Evolutionary conservation across 2,329 filamentous ascomycete genomes (phyloP).

Genomic region (Daldinia sp.): DNA sequence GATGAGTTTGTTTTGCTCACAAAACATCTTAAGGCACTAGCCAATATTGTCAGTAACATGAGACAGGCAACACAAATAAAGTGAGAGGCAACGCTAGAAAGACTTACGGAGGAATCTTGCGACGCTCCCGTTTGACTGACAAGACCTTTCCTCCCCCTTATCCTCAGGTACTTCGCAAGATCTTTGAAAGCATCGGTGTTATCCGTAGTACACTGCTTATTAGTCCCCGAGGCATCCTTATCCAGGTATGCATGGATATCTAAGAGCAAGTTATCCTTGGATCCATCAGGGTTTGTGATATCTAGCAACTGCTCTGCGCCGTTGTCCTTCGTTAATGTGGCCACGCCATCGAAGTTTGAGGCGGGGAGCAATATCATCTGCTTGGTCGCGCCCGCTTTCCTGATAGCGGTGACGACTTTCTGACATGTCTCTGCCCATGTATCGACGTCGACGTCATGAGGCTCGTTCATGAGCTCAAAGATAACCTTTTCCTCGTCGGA

Average conservation of each 20-base stretch:
- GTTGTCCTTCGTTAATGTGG: slow-evolving; percentile 61
- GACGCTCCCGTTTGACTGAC: slow-evolving; percentile 67
- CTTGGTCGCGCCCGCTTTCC: slow-evolving; percentile 69
- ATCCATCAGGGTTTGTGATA: slow-evolving; percentile 70
- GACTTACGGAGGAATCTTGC: slow-evolving; percentile 55
- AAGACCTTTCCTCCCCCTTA: slow-evolving; percentile 62
- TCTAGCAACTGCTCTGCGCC: slow-evolving; percentile 63
- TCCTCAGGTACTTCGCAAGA: slow-evolving; percentile 61
- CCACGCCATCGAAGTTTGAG: slow-evolving; percentile 67
- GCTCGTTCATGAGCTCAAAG: slow-evolving; percentile 79
- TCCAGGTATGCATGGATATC: slow-evolving; percentile 74
- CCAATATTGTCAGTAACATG: slow-evolving; percentile 2
- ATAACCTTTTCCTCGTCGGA: slow-evolving; percentile 64
- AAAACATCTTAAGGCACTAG: slow-evolving; percentile 59
- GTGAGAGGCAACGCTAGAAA: not conserved
- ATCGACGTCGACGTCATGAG: slow-evolving; percentile 68
- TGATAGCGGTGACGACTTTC: slow-evolving; percentile 73
- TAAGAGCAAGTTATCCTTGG: slow-evolving; percentile 66
- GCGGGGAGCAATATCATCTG: slow-evolving; percentile 75
- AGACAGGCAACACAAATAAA: not conserved
- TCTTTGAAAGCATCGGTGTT: slow-evolving; percentile 63
- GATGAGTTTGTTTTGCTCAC: slow-evolving; percentile 61
- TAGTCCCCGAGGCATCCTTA: slow-evolving; percentile 66
- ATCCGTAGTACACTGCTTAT: slow-evolving; percentile 64
- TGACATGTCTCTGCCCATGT: slow-evolving; percentile 72